Evolutionary conservation across 768 basidiomycete species (phyloP), one percentile per base, ranked within the genome.

Genomic region (Leccinum boreale): DNA sequence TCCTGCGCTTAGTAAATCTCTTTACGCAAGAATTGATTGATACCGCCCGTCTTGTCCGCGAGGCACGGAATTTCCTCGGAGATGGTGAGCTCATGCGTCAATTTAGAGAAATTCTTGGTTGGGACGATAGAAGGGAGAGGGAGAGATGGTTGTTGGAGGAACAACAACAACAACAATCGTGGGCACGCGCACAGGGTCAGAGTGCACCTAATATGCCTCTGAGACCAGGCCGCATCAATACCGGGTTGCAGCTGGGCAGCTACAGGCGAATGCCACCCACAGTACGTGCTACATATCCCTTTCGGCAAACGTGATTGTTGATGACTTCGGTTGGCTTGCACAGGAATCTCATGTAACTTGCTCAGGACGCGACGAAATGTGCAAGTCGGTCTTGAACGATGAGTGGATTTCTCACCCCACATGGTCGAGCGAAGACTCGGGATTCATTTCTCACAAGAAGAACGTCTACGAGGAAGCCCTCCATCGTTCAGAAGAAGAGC

Each of bases 321-420:
- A 61, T 9, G 5, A 19, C 42, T 9, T 36, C 53, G 46, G 31
- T 53, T 28, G 26, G 24, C 26, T 9, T 49, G 39, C 21, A 23
- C 65, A 97, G 94, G 95, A 95, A 73, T 84, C 85, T 55, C 87
- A 88, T 53, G 86, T 96, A 14, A 78, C 88, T 0, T 99, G 97
- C 68, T 91, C 95, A 2, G 97, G 97, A 2, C 89, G 97, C 15
- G 97, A 98, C 66, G 91, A 94, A 21, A 95, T 98, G 89, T 98
- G 96, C 73, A 89, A 87, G 67, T 86, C 90, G 7, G 97, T 99
- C 5, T 77, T 99, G 53, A 99, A 99, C 68, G 97, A 99, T 69
- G 92, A 96, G 64, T 99, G 96, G 96, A 89, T 98, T 31, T 94
- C 95, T 5, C 95, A 98, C 69, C 95, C 97, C 1, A 91, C 92